phyloP scores from a whole-genome alignment of 495 filamentous ascomycete species.

The Cercophora samala region DNA sequence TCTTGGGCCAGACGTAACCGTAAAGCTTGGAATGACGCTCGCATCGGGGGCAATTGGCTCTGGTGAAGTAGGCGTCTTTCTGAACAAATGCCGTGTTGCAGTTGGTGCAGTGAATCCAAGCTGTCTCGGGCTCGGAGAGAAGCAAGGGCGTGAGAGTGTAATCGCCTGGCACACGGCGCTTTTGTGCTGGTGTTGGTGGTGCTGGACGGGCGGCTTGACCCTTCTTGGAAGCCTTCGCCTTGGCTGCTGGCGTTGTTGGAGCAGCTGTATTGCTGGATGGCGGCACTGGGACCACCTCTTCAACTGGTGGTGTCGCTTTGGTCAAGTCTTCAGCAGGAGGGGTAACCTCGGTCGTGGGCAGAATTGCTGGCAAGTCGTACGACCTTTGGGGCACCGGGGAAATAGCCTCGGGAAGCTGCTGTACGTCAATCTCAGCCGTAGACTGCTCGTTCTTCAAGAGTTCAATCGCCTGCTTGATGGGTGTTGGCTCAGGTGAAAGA shows the following conservation, averaged over 20 bases:
- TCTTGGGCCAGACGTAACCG: constrained; percentile 94
- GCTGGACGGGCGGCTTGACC: not conserved
- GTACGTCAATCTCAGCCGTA: constrained; percentile 12
- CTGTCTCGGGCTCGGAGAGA: constrained; percentile 67
- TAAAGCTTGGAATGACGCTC: constrained; percentile 95
- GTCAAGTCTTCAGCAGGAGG: not conserved
- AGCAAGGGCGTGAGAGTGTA: constrained; percentile 71
- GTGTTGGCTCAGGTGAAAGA: constrained; percentile 40
- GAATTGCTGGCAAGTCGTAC: constrained; percentile 6
- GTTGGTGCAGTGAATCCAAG: constrained; percentile 82
- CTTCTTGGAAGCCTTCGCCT: constrained; percentile 7
- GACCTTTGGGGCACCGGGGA: constrained; percentile 13
- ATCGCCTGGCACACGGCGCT: constrained; percentile 61
- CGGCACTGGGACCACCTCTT: not conserved
- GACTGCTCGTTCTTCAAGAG: constrained; percentile 33
- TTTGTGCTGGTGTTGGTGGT: constrained; percentile 25
- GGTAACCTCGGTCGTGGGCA: constrained; percentile 17
- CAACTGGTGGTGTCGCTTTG: not conserved
- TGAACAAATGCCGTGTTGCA: constrained; percentile 83
- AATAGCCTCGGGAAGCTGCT: constrained; percentile 4
- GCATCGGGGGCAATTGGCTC: constrained; percentile 81
- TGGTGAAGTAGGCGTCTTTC: constrained; percentile 77
- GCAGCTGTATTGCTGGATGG: not conserved
- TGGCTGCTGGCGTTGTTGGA: not conserved
- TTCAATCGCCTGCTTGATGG: constrained; percentile 28